Conservation (phyloP, 768 basidiomycete genomes). For the Naganishia onofrii region DNA sequence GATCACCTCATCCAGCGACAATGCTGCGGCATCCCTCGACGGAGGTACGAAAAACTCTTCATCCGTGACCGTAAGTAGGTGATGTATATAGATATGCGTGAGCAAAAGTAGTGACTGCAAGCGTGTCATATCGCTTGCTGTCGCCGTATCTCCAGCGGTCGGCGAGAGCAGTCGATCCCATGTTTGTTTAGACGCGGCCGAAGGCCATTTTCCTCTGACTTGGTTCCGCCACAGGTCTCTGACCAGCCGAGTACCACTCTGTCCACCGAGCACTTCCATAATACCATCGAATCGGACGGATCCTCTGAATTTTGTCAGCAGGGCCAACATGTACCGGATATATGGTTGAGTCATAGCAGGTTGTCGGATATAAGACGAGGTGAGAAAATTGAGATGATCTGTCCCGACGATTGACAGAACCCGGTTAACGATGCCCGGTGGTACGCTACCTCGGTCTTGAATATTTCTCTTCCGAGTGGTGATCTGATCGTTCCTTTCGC, state of each 20-base stretch:
- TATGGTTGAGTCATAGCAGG: constrained; percentile 44
- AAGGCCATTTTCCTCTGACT: constrained; percentile 42
- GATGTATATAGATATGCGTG: constrained; percentile 74
- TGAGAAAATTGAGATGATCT: constrained; percentile 24
- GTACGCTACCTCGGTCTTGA: constrained; percentile 15
- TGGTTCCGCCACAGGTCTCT: constrained; percentile 65
- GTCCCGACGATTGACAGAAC: constrained; percentile 13
- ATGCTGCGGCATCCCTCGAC: constrained; percentile 53
- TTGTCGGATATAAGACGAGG: background rate
- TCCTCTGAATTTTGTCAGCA: constrained; percentile 61
- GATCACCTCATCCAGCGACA: constrained; percentile 75
- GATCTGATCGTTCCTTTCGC: constrained; percentile 35
- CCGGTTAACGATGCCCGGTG: constrained; percentile 17
- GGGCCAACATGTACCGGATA: constrained; percentile 61
- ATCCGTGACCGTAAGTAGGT: constrained; percentile 86
- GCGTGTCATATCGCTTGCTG: background rate
- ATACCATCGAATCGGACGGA: constrained; percentile 62
- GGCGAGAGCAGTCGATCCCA: constrained; percentile 21
- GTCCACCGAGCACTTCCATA: constrained; percentile 56
- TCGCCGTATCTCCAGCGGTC: constrained; percentile 27
- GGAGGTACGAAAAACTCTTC: constrained; percentile 81
- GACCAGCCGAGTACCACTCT: constrained; percentile 39
- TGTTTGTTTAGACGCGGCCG: constrained; percentile 11
- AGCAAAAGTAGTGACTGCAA: constrained; percentile 68
- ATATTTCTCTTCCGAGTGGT: background rate